Conservation (phyloP, 441 rosid genomes). For the Manihot esculenta region DNA sequence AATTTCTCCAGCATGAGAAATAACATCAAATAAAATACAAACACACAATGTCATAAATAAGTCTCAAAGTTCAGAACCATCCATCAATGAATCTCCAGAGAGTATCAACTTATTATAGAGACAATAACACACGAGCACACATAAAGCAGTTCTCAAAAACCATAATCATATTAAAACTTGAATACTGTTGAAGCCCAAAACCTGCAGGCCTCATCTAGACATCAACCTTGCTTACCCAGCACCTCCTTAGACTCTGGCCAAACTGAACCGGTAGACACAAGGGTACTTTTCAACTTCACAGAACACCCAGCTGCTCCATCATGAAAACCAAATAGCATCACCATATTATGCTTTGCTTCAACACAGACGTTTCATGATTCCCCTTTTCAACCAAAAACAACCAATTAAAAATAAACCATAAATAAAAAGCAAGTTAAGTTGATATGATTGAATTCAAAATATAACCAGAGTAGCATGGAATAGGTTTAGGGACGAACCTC, state of each 20-base stretch:
- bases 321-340: background rate
- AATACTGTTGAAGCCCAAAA: background rate
- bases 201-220: background rate
- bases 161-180: background rate
- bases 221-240: background rate
- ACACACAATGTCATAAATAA: too few relatives aligned
- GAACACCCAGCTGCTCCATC: slow-evolving; percentile 20
- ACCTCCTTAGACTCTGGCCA: background rate
- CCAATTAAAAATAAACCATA: background rate
- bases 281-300: background rate
- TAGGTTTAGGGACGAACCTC: slow-evolving; percentile 24
- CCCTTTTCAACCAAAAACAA: background rate
- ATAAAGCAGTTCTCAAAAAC: slow-evolving; percentile 5
- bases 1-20: too few relatives aligned
- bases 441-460: background rate
- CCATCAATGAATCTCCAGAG: too few relatives aligned
- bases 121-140: background rate
- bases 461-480: background rate
- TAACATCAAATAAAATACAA: too few relatives aligned
- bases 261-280: background rate
- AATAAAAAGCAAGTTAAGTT: background rate
- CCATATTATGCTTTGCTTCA: slow-evolving; percentile 5
- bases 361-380: background rate
- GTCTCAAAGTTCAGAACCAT: too few relatives aligned
- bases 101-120: background rate